Evolutionary conservation across 306 rosid genomes (phyloP), one percentile per base, ranked within the genome.

Genomic region (Oemleria cerasiformis): DNA sequence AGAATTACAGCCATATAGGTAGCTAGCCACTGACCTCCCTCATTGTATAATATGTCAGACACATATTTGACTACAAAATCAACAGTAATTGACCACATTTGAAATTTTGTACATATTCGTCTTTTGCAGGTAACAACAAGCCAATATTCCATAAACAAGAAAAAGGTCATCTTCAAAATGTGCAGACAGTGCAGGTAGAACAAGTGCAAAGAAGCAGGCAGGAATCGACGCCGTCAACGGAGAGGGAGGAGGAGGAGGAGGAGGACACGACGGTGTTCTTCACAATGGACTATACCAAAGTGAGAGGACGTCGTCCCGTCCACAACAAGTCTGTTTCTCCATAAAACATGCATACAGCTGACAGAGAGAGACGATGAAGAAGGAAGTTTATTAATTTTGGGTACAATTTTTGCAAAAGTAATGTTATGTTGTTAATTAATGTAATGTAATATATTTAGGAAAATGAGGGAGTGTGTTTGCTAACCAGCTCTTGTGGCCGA

Each of bases 311-410:
- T 56, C 92, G 83, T 66, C 96, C 96, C 34, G 76, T 88, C 60
- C 95, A 92, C 63, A 92, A 92, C 95, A 88, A 86, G 78, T 51
- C 86, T 44, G 40, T 72, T 45, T 53, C 41, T 83, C 96, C 96
- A 82, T 89, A 64, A 87, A 88, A 77, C 79, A 65, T 45, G 84
- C 34, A 57, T 57, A 25, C 66, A 40, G 4, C 36, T 4, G 36
- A 30, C 4, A 30, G 3, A 30, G 36, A 30, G 36, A 30, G 36
- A 30, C n/a, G n/a, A n/a, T n/a, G n/a, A n/a, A n/a, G n/a, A n/a
- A 25, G 30, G 30, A 25, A 25, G 30, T 2, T 25, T 25, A 25
- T 25, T 25, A 25, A 25, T 25, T 25, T 25, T 25, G 30, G 30
- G n/a, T n/a, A n/a, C n/a, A n/a, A n/a, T n/a, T n/a, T 25, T 25